These are phyloP conservation scores for Lecanosticta acicola DNA, from an alignment of 2,329 filamentous ascomycete genomes.

Conservation along the genomic window DNA sequence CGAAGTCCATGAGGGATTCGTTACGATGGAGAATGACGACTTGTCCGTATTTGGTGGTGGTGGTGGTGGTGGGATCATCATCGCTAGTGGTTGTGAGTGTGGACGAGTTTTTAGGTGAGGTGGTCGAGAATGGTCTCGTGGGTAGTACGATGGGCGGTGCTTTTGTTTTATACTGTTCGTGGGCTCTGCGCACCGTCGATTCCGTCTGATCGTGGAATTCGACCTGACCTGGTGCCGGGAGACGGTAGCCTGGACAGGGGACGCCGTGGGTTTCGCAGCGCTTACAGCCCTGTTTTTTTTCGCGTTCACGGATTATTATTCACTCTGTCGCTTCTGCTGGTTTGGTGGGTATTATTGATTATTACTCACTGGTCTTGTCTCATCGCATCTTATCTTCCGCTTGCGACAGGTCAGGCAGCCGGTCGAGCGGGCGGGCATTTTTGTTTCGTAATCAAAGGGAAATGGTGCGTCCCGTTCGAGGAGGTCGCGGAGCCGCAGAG, in stretches of 20 bases:
- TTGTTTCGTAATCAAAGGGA: no score
- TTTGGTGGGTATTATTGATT: not conserved
- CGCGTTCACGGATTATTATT: no score
- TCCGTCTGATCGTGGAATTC: conserved; percentile 28
- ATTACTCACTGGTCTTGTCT: conserved; percentile 18
- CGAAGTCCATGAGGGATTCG: conserved; percentile 5
- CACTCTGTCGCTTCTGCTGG: not conserved
- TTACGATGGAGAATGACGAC: not conserved
- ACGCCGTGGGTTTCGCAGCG: conserved; percentile 30
- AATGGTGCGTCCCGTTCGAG: no score
- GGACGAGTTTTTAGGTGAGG: no score
- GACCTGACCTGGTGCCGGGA: conserved; percentile 20
- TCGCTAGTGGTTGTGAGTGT: not conserved
- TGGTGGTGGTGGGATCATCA: not conserved
- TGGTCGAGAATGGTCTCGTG: no score
- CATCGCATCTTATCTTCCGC: conserved; percentile 32
- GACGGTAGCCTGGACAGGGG: conserved; percentile 29
- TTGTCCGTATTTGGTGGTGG: not conserved
- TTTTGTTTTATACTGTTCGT: conserved; percentile 7
- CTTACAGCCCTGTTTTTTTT: conserved; percentile 14
- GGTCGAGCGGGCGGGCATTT: conserved; percentile 13
- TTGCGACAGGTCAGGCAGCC: conserved; percentile 30
- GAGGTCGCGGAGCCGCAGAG: no score
- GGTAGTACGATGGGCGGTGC: not conserved
- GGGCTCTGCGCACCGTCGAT: conserved; percentile 15